Base-by-base conservation (phyloP, 345 rosid species). In the Citropsis articulata region DNA sequence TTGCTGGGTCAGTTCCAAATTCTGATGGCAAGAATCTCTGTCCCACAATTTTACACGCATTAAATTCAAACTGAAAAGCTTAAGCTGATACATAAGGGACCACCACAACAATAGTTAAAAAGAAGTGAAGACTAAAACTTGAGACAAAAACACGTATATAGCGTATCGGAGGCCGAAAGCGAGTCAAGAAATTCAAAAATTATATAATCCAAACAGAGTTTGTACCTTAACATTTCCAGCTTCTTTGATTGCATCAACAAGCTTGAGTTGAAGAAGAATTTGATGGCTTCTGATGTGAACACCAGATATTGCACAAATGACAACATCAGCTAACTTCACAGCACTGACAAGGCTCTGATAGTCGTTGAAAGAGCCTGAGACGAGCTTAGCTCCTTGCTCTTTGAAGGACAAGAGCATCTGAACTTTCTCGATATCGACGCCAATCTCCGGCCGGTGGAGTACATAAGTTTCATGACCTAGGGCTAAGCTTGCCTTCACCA, bases 171-270 rank as follows among this genome's bases (percentile, higher is more conserved):
- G 16, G 18, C 50, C 13, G 18, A 45, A 12, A 45, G 18, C 3
- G 18, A 45, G 50, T 3, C 18, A 13, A 45, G 48, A 42, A 12
- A 42, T 42, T 42, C 12, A 42, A 9, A 0, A 42, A 42, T 3
- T 42, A 42, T 12, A 42, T 42, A 42, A 10, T 42, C 48, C 48
- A 42, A 42, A 12, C 16, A 3, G 4, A 2, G 50, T 13, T 28
- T 1, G 12, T 83, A 94, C 98, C 95, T 90, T 84, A 7, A 95
- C 82, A 76, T 91, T 95, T 50, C 98, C 94, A 33, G 98, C 98
- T 45, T 93, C 93, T 84, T 90, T 90, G 75, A 95, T 93, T 42
- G 98, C 95, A 30, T 90, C 85, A 22, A 93, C 97, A 25, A 95
- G 97, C 81, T 89, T 90, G 75, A 91, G 95, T 83, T 95, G 98